Percentiles rank a stretch among this genome's conserved stretches.
These are phyloP conservation scores for Citrus sp. DNA, from an alignment of 345 rosid genomes.

Conservation along the genomic window DNA sequence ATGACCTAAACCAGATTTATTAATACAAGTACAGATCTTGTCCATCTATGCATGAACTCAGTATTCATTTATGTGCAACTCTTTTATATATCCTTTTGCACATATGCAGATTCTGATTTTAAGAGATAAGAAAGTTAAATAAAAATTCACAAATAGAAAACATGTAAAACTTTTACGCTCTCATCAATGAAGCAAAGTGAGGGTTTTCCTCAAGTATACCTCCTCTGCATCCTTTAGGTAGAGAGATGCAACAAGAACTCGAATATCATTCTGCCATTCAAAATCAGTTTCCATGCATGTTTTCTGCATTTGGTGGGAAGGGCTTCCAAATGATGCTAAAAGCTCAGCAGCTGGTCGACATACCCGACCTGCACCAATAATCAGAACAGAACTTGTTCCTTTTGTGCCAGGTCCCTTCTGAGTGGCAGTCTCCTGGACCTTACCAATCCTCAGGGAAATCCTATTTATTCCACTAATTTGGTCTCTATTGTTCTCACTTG, in stretches of 20 bases:
- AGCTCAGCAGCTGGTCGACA: conserved; percentile 83
- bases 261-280: conserved; percentile 46
- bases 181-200: not conserved
- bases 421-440: conserved; percentile 41
- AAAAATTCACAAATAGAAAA: not conserved
- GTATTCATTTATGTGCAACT: not conserved
- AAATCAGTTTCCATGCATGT: conserved; percentile 32
- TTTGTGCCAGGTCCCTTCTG: conserved; percentile 30
- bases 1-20: conserved; percentile 42
- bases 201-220: conserved; percentile 37
- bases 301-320: conserved; percentile 44
- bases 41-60: not conserved
- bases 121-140: not conserved
- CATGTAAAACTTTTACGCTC: conserved; percentile 2
- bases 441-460: conserved; percentile 50
- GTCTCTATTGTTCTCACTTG: conserved; percentile 32
- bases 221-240: conserved; percentile 90
- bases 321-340: conserved; percentile 57
- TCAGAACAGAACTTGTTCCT: conserved; percentile 52
- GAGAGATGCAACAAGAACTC: conserved; percentile 80
- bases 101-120: not conserved
- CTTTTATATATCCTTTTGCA: not conserved
- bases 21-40: conserved; percentile 12
- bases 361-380: conserved; percentile 93
- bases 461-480: conserved; percentile 30